phyloP scores from a whole-genome alignment of 371 early-diverging fungal species.

The Mortierella sp. region DNA sequence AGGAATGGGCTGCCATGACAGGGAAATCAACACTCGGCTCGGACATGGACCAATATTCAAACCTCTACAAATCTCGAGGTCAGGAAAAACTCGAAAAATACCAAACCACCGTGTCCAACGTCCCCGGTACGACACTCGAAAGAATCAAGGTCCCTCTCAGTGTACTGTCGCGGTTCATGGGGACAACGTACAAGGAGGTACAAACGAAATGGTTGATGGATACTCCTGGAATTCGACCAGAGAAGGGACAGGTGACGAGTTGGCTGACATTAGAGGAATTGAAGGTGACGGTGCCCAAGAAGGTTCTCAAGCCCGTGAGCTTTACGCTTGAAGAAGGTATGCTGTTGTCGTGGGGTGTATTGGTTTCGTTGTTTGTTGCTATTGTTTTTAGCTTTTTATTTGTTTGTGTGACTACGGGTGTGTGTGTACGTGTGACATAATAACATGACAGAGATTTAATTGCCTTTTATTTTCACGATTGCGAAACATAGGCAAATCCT shows the following conservation, averaged over 20 bases:
- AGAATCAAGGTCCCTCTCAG: conserved; percentile 46
- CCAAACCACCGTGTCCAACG: conserved; percentile 50
- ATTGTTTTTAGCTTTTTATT: neutral
- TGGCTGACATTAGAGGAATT: conserved; percentile 51
- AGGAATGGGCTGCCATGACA: conserved; percentile 41
- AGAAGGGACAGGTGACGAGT: conserved; percentile 27
- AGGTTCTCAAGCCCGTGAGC: conserved; percentile 45
- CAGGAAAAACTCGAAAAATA: conserved; percentile 32
- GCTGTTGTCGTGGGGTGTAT: neutral
- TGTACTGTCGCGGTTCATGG: conserved; percentile 37
- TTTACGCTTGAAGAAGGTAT: conserved; percentile 57
- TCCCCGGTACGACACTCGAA: conserved; percentile 50
- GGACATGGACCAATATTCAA: conserved; percentile 31
- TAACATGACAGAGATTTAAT: neutral
- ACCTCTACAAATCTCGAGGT: conserved; percentile 28
- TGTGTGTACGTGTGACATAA: too few relatives aligned
- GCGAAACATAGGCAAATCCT: conserved; percentile 39
- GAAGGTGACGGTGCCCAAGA: conserved; percentile 48
- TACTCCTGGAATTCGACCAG: conserved; percentile 47
- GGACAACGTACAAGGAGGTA: conserved; percentile 23
- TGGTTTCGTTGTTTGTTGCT: neutral
- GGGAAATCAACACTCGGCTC: conserved; percentile 19
- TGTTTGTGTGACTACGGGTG: too few relatives aligned
- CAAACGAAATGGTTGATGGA: conserved; percentile 51
- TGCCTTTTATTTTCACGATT: neutral